A percentile compares a stretch with the other conserved stretches of the same genome.
phyloP scores from a whole-genome alignment of 768 basidiomycete genomes.

The Pisolithus marmoratus region DNA sequence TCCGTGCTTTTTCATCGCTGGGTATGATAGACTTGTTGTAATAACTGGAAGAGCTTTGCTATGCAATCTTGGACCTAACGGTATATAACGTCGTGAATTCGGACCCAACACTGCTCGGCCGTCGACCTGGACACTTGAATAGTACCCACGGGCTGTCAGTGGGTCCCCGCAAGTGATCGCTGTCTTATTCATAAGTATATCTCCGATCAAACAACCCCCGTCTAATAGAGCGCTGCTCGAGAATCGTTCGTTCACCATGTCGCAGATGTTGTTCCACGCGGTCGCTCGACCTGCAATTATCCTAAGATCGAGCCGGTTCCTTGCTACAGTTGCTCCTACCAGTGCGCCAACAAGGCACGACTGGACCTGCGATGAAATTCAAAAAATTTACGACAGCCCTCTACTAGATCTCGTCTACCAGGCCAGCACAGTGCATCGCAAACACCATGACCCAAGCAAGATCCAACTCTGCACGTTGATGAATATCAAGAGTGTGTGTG shows the following conservation, averaged over 20 bases:
- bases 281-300: conserved; percentile 6
- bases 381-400: conserved; percentile 78
- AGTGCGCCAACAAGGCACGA: conserved; percentile 42
- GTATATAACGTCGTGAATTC: neutral
- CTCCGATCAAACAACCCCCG: neutral
- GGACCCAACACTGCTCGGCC: too few species aligned
- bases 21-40: conserved; percentile 28
- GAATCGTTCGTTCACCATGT: conserved; percentile 9
- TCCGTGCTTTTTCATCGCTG: conserved; percentile 13
- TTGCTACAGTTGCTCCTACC: conserved; percentile 49
- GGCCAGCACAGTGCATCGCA: conserved; percentile 78
- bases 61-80: neutral
- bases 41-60: conserved; percentile 5
- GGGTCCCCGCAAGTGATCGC: neutral
- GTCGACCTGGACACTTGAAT: too few species aligned
- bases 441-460: conserved; percentile 82
- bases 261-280: conserved; percentile 3
- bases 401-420: conserved; percentile 86
- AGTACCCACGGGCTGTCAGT: too few species aligned
- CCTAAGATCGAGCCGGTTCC: conserved; percentile 35
- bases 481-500: conserved; percentile 89
- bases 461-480: conserved; percentile 95
- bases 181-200: neutral
- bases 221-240: too few species aligned
- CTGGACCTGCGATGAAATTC: conserved; percentile 79